phyloP scores from a whole-genome alignment of 2,329 filamentous ascomycete genomes.

The Colletotrichum graminicola region DNA sequence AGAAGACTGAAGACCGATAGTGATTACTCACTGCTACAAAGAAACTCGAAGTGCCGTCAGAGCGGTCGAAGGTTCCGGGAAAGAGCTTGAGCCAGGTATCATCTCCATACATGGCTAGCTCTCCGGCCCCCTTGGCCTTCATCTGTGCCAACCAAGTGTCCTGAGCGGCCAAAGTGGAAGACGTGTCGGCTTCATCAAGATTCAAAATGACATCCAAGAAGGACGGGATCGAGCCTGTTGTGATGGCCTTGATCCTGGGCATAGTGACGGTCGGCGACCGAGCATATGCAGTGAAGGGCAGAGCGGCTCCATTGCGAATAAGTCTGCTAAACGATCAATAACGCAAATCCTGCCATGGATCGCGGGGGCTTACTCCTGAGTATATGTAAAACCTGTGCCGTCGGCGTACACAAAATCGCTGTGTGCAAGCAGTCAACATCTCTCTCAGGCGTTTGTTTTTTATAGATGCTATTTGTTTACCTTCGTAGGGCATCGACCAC shows the following conservation, averaged over 20 bases:
- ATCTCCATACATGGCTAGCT: constrained; percentile 94
- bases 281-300: constrained; percentile 96
- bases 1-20: constrained; percentile 44
- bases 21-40: constrained; percentile 86
- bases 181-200: constrained; percentile 93
- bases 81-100: constrained; percentile 99
- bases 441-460: not conserved
- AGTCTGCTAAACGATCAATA: constrained; percentile 66
- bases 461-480: constrained; percentile 57
- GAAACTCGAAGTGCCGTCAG: constrained; percentile 96
- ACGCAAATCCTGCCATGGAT: not conserved
- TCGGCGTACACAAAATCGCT: constrained; percentile 94
- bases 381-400: constrained; percentile 85
- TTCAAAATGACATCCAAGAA: constrained; percentile 98
- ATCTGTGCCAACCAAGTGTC: constrained; percentile 98
- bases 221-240: constrained; percentile 96
- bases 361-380: constrained; percentile 76
- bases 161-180: constrained; percentile 86
- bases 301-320: constrained; percentile 83
- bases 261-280: constrained; percentile 98
- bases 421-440: constrained; percentile 42
- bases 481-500: constrained; percentile 95
- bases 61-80: constrained; percentile 85
- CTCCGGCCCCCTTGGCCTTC: constrained; percentile 77
- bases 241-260: constrained; percentile 97